Evolutionary conservation across 2,329 filamentous ascomycete genomes (phyloP).

Genomic region (Claviceps cyperi): DNA sequence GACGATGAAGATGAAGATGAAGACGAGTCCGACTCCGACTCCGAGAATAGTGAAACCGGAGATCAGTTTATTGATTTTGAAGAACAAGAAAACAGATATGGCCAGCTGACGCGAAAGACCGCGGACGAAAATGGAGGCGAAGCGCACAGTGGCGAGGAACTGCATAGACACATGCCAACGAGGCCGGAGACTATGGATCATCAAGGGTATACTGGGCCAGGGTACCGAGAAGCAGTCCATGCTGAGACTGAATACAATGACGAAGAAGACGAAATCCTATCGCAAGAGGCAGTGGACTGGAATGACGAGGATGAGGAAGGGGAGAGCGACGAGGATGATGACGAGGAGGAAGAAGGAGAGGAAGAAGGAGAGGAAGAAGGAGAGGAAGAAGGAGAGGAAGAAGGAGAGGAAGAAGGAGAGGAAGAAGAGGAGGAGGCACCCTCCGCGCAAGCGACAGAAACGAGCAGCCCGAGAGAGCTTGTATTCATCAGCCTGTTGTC

Average conservation of each 20-base stretch:
- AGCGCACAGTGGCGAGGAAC: not conserved
- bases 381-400: not conserved
- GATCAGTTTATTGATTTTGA: slow-evolving; percentile 16
- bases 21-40: slow-evolving; percentile 7
- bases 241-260: slow-evolving; percentile 11
- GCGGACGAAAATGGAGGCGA: slow-evolving; percentile 1
- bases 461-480: slow-evolving; percentile 16
- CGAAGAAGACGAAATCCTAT: not conserved
- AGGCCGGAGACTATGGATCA: not conserved
- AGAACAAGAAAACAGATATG: slow-evolving; percentile 14
- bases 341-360: slow-evolving; percentile 1
- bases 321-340: slow-evolving; percentile 9
- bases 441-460: slow-evolving; percentile 1
- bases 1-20: slow-evolving; percentile 14
- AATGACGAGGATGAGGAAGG: slow-evolving; percentile 5
- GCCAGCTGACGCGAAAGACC: not conserved
- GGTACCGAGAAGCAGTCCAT: slow-evolving; percentile 14
- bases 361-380: not conserved
- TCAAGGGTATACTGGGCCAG: not conserved
- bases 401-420: slow-evolving; percentile 5
- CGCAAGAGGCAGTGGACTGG: too few relatives aligned
- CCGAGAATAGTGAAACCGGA: slow-evolving; percentile 7
- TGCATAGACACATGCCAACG: not conserved
- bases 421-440: slow-evolving; percentile 5
- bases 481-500: slow-evolving; percentile 34